Evolutionary conservation across 2,329 filamentous ascomycete species (phyloP), one percentile per base, ranked within the genome.

Genomic region (Zymoseptoria passerinii): DNA sequence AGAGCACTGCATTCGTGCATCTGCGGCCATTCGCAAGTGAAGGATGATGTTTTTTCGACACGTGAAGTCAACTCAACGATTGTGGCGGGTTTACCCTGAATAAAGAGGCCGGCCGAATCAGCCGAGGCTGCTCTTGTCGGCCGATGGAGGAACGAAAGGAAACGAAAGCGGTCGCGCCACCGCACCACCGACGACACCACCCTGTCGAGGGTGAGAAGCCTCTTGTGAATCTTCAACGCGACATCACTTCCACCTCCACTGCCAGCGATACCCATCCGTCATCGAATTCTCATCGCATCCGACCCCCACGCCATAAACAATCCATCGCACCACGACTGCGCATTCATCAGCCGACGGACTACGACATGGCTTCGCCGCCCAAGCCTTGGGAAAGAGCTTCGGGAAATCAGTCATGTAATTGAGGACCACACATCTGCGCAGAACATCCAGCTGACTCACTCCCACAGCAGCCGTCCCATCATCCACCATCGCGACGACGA

Each of bases 381-480:
- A 99, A 99, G 77, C 94, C 94, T 52, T 99, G 94, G 94, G 94
- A 99, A 78, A 84, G 49, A 50, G 49, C 19, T 50, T 50, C 19
- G 49, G 49, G 49, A 20, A 40, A 40, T 52, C 35, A 44, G 13
- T 44, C 35, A n/a, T 66, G 67, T 71, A 61, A 35, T 61, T 50
- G 57, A 62, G 60, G 52, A 58, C 35, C 13, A 48, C n/a, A 10
- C 19, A 18, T 28, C 49, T 18, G 51, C 63, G 55, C 51, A 59
- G 48, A 19, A 57, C 55, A 54, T 62, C 60, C 59, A 54, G 63
- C 71, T 65, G 70, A 73, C 54, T 70, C 73, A 51, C 48, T 48
- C 29, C 3, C 69, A 74, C 57, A 70, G 72, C 79, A 57, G 73
- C 77, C 35, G 71, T 79, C 40, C 69, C 78, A 55, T 64, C 79